These are phyloP conservation scores for Forsythia viridissima DNA, from an alignment of 257 asterid genomes.

Conservation along the genomic window DNA sequence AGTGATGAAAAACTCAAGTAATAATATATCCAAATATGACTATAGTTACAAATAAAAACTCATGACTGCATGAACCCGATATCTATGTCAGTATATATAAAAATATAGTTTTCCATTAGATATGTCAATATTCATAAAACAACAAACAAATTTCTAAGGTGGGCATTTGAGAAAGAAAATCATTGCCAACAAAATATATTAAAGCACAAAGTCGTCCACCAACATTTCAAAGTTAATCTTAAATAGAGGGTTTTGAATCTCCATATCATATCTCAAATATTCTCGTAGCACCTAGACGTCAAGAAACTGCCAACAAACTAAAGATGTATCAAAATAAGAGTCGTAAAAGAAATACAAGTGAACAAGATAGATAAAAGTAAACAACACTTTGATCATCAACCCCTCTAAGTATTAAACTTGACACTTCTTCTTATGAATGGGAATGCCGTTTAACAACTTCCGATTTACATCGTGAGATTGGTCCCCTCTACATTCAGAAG, in stretches of 20 bases:
- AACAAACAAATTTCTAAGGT: constrained; percentile 74
- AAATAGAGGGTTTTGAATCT: constrained; percentile 69
- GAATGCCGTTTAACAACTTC: constrained; percentile 52
- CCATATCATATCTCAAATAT: constrained; percentile 84
- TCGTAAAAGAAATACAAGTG: constrained; percentile 14
- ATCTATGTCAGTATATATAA: constrained; percentile 9
- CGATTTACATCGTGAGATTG: constrained; percentile 44
- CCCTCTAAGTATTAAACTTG: constrained; percentile 55
- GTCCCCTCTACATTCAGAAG: constrained; percentile 71
- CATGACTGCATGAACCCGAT: constrained; percentile 8
- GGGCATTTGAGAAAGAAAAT: constrained; percentile 99
- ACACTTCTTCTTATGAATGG: constrained; percentile 81
- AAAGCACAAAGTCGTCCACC: constrained; percentile 94
- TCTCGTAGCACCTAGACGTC: constrained; percentile 91
- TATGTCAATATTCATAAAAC: constrained; percentile 16
- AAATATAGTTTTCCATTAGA: neutral
- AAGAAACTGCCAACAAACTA: too few relatives aligned
- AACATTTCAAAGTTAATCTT: constrained; percentile 82
- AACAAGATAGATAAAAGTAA: neutral
- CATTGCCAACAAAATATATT: constrained; percentile 98
- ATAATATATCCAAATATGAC: neutral
- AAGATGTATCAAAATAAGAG: constrained; percentile 29
- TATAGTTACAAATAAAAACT: constrained; percentile 8
- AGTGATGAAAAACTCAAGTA: neutral
- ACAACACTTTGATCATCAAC: constrained; percentile 16